A percentile compares a stretch with the other conserved stretches of the same genome.
Conservation (phyloP, 495 filamentous ascomycete genomes). For the Clavariopsis aquatica region DNA sequence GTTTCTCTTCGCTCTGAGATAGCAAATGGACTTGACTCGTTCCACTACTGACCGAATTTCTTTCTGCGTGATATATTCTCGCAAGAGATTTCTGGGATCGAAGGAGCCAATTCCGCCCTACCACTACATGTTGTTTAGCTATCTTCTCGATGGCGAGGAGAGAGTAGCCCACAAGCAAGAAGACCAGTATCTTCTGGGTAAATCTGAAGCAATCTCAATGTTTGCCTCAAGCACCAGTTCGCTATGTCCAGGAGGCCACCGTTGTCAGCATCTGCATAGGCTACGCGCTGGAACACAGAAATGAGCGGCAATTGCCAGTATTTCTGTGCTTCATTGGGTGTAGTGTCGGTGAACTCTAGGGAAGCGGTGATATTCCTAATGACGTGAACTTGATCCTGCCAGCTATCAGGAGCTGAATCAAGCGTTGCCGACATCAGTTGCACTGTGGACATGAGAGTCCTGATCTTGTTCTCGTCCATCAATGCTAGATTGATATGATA, state of each 20-base stretch:
- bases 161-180: constrained; percentile 46
- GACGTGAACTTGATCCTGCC: constrained; percentile 26
- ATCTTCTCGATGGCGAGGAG: background rate
- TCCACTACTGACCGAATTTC: constrained; percentile 43
- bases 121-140: constrained; percentile 39
- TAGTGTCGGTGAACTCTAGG: constrained; percentile 44
- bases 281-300: constrained; percentile 51
- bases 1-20: constrained; percentile 36
- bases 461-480: constrained; percentile 22
- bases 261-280: constrained; percentile 51
- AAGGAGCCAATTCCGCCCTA: constrained; percentile 54
- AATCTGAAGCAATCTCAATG: constrained; percentile 48
- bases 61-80: constrained; percentile 51
- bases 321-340: constrained; percentile 49
- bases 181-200: constrained; percentile 49
- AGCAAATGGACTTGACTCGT: constrained; percentile 27
- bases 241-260: constrained; percentile 51
- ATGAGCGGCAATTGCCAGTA: constrained; percentile 42
- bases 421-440: constrained; percentile 22
- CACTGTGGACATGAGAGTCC: constrained; percentile 18
- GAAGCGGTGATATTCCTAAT: constrained; percentile 41
- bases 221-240: constrained; percentile 52
- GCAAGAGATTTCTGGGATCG: constrained; percentile 53
- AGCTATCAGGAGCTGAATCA: constrained; percentile 21
- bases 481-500: background rate